phyloP scores from a whole-genome alignment of 352 stramenopile genomes.

The Phytophthora pseudosyringae region DNA sequence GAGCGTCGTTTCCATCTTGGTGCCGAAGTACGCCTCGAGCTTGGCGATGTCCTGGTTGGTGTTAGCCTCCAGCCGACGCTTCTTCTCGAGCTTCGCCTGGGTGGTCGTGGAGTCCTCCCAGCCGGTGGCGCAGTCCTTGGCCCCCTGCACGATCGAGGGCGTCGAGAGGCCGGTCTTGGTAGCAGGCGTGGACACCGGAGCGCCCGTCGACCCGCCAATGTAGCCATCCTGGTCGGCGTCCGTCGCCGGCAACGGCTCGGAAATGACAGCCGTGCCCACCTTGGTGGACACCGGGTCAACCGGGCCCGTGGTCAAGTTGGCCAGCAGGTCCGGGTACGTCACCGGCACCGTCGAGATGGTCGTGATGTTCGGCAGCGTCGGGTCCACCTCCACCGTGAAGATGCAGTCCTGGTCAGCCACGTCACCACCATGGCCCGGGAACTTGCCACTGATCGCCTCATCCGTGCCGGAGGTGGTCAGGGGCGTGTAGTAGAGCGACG shows the following conservation, averaged over 20 bases:
- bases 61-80: constrained; percentile 29
- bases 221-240: constrained; percentile 18
- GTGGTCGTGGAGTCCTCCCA: constrained; percentile 22
- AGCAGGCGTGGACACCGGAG: constrained; percentile 3
- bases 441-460: constrained; percentile 18
- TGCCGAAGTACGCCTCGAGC: constrained; percentile 33
- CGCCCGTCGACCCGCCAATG: neutral
- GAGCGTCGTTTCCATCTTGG: constrained; percentile 28
- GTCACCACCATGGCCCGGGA: constrained; percentile 17
- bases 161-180: constrained; percentile 22
- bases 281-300: constrained; percentile 21
- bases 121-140: constrained; percentile 26
- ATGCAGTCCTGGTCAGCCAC: constrained; percentile 14
- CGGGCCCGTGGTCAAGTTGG: constrained; percentile 19
- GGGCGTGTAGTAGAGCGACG: constrained; percentile 24
- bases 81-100: constrained; percentile 18
- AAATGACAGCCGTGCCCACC: constrained; percentile 25
- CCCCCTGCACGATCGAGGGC: constrained; percentile 3
- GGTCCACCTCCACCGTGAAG: constrained; percentile 22
- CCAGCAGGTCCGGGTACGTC: constrained; percentile 22
- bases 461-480: constrained; percentile 6
- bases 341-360: constrained; percentile 27
- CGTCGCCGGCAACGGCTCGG: too few relatives aligned
- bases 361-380: constrained; percentile 29
- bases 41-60: constrained; percentile 35